These are phyloP conservation scores for Mycena sp. DNA, from an alignment of 1,284 basidiomycete species.

Conservation along the genomic window DNA sequence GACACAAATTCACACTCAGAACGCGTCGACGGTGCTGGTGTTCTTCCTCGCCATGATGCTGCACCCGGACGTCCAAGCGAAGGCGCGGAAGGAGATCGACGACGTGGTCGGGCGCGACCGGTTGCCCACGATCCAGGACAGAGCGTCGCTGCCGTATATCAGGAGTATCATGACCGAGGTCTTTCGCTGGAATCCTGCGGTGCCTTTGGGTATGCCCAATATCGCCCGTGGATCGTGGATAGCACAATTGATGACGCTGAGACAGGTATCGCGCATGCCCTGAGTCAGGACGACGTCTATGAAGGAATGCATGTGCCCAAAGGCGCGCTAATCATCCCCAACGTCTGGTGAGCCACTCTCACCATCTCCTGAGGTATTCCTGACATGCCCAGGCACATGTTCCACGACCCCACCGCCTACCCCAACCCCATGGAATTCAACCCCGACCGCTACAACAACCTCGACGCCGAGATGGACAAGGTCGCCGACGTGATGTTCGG, in stretches of 20 bases:
- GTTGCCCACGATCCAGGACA: constrained; percentile 49
- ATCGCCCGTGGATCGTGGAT: too few relatives aligned
- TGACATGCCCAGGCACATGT: neutral
- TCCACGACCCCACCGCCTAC: neutral
- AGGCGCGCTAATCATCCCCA: constrained; percentile 31
- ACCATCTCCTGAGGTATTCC: too few relatives aligned
- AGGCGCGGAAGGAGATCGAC: constrained; percentile 14
- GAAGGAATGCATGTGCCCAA: constrained; percentile 31
- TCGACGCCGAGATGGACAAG: neutral
- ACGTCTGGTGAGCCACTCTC: constrained; percentile 29
- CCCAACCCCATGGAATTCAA: too few relatives aligned
- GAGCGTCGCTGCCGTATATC: constrained; percentile 44
- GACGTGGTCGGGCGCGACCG: constrained; percentile 42
- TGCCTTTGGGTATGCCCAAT: neutral
- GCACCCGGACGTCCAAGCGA: constrained; percentile 7
- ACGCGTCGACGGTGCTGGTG: constrained; percentile 44
- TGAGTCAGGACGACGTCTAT: constrained; percentile 25
- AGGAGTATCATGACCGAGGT: constrained; percentile 32
- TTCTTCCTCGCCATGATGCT: constrained; percentile 17
- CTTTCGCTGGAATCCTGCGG: constrained; percentile 29
- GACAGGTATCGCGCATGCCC: constrained; percentile 26
- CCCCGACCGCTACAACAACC: too few relatives aligned
- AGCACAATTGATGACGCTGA: neutral
- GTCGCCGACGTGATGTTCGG: neutral
- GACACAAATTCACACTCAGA: constrained; percentile 34